Base-by-base conservation (phyloP, 208 protist species). In the Leptomonas pyrrhocoris region DNA sequence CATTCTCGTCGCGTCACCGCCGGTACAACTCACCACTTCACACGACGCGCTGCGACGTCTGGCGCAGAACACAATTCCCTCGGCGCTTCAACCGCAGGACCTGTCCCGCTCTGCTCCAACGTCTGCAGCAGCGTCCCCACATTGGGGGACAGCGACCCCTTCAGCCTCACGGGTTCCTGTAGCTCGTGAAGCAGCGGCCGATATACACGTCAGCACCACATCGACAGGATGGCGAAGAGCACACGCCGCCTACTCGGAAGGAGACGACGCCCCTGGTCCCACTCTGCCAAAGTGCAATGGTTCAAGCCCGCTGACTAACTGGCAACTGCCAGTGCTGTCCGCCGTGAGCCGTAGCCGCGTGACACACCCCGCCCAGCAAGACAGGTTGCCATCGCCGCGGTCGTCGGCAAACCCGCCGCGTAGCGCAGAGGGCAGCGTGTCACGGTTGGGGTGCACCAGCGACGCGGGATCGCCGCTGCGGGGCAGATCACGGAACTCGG, bases 1-100 rank as follows among this genome's bases (percentile, higher is more conserved):
- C 12, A 71, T 71, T 50, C 46, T 71, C 12, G 34, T 71, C 19
- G 45, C 55, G 31, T 31, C 65, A n/a, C 65, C 56, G 18, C 54
- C 2, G n/a, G 55, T 63, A n/a, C 65, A 63, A 16, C 65, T 71
- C 43, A 71, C 65, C 6, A 63, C 65, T 4, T 71, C 65, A 8
- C 21, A 25, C 30, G 65, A 71, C 31, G 45, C 55, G 21, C 53
- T 71, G 12, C 45, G 43, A n/a, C 65, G 45, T 31, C 45, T 62
- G 28, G 19, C 54, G 31, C 54, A 11, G 9, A 28, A 21, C n/a
- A 18, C 65, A 38, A 0, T n/a, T 23, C 30, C 55, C 3, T 21
- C 40, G n/a, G 25, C 49, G 8, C 43, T 28, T 8, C 58, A 49
- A 9, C 2, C 18, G 19, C 25, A 54, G 31, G 25, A 23, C n/a